These are phyloP conservation scores for Diaporthe amygdali DNA, from an alignment of 2,329 filamentous ascomycete genomes.

Conservation along the genomic window DNA sequence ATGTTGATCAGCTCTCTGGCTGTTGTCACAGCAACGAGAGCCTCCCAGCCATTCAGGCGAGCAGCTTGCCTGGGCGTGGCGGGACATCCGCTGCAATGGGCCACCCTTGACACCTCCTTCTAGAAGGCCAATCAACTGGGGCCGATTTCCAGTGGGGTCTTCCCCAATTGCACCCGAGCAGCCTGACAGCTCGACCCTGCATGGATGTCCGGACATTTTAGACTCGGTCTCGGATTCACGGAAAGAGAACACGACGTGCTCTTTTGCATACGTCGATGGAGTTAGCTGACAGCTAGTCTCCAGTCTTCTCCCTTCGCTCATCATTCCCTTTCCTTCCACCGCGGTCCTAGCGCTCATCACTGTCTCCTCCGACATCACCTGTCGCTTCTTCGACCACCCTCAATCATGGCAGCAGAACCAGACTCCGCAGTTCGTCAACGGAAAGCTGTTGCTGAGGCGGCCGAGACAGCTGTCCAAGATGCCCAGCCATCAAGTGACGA, in stretches of 20 bases:
- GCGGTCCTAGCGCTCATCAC: not conserved
- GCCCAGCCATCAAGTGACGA: not conserved
- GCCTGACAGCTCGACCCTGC: not conserved
- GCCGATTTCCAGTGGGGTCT: not conserved
- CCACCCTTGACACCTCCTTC: not conserved
- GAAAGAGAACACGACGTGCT: slow-evolving; percentile 5
- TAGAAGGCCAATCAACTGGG: slow-evolving; percentile 11
- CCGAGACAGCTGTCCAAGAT: not conserved
- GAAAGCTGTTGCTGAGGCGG: slow-evolving; percentile 8
- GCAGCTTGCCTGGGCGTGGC: not conserved
- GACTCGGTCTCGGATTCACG: slow-evolving; percentile 5
- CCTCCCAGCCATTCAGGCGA: not conserved
- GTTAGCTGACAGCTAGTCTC: not conserved
- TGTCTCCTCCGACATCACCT: not conserved
- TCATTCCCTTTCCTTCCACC: not conserved
- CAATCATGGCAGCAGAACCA: slow-evolving; percentile 17
- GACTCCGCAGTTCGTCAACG: slow-evolving; percentile 25
- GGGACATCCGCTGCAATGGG: not conserved
- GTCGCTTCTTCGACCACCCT: not conserved
- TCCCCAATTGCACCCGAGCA: not conserved
- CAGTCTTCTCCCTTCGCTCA: not conserved
- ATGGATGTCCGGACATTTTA: not conserved
- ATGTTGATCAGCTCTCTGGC: not conserved
- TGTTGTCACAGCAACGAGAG: slow-evolving; percentile 14
- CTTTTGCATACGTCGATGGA: not conserved